Evolutionary conservation across 2,329 filamentous ascomycete genomes (phyloP).

Genomic region (Aurifilum marmelostoma): DNA sequence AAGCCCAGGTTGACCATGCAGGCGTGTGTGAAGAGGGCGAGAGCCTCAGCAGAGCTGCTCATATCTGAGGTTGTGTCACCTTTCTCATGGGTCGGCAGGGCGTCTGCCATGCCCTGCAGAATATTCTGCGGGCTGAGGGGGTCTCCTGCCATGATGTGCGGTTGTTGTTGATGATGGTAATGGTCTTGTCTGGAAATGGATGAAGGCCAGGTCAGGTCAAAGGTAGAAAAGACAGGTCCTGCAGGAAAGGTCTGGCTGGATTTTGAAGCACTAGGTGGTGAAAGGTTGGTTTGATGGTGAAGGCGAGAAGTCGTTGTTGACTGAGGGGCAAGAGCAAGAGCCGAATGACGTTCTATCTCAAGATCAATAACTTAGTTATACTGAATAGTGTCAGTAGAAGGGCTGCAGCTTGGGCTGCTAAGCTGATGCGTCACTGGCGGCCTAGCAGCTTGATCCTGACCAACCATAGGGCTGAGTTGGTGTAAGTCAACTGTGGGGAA

Average conservation of each 20-base stretch:
- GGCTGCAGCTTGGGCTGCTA: background rate
- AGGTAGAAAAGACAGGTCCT: too few species aligned
- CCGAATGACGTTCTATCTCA: background rate
- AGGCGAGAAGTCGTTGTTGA: background rate
- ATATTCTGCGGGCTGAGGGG: conserved; percentile 51
- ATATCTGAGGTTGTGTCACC: conserved; percentile 63
- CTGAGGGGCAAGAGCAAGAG: background rate
- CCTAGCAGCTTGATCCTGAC: conserved; percentile 16
- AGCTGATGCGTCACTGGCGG: conserved; percentile 23
- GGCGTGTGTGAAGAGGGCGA: conserved; percentile 83
- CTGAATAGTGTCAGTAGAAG: background rate
- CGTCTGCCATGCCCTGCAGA: conserved; percentile 61
- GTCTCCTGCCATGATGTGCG: conserved; percentile 33
- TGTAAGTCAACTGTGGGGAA: conserved; percentile 17
- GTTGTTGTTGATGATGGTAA: background rate
- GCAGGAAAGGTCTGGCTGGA: background rate
- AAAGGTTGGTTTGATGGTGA: background rate
- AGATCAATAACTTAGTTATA: background rate
- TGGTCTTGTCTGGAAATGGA: background rate
- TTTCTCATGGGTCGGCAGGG: conserved; percentile 57
- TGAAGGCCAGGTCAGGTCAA: background rate
- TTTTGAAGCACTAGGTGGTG: background rate
- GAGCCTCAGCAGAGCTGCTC: conserved; percentile 75
- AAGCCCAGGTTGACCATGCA: conserved; percentile 83
- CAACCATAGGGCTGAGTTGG: conserved; percentile 22